These are phyloP conservation scores for Chimonanthus praecox DNA, from an alignment of 164 flowering plant species.

Conservation along the genomic window DNA sequence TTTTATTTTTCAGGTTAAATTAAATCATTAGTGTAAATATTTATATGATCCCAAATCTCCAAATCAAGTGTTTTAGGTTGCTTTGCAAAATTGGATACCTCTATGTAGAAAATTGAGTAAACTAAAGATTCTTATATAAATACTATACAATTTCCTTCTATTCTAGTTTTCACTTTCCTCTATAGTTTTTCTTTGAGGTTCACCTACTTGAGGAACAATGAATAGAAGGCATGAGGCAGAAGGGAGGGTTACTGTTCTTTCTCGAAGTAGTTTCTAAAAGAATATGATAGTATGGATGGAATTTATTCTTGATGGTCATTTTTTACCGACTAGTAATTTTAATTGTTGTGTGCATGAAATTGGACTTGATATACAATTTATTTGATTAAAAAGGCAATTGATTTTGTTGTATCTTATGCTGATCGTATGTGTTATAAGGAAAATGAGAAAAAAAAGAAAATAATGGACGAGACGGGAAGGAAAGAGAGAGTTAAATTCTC, in stretches of 20 bases:
- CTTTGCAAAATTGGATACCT: background rate
- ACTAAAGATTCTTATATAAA: background rate
- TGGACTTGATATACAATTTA: background rate
- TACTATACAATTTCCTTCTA: background rate
- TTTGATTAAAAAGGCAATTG: background rate
- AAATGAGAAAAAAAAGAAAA: too few relatives aligned
- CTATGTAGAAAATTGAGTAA: background rate
- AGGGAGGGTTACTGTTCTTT: background rate
- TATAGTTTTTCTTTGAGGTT: background rate
- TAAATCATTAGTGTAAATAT: too few relatives aligned
- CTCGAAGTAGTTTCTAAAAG: background rate
- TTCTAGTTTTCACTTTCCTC: background rate
- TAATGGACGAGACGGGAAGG: too few relatives aligned
- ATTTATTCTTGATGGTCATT: background rate
- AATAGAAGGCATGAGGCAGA: background rate
- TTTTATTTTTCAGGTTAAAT: too few relatives aligned
- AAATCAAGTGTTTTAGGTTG: too few relatives aligned
- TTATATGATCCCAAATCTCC: too few relatives aligned
- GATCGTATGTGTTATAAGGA: too few relatives aligned
- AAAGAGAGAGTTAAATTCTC: too few relatives aligned
- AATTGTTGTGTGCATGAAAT: too few relatives aligned
- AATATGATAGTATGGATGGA: background rate
- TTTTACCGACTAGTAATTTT: background rate
- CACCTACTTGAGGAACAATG: background rate
- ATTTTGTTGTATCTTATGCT: too few relatives aligned